Evolutionary conservation across 345 rosid genomes (phyloP).

Genomic region (Lenwebbia sp.): DNA sequence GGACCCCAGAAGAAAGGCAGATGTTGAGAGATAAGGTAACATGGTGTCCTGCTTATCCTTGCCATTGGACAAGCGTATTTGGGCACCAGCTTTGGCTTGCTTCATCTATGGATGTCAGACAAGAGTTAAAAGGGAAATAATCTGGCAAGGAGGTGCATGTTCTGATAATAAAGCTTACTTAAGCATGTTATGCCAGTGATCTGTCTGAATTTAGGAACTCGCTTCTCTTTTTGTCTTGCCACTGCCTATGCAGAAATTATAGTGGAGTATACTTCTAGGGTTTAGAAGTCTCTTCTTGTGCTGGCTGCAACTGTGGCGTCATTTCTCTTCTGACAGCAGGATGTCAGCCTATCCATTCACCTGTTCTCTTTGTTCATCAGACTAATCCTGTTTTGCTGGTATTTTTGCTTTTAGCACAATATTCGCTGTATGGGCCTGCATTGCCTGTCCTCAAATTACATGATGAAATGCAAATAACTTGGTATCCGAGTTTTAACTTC

Average conservation of each 20-base stretch:
- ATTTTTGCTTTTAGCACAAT: not conserved
- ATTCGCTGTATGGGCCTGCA: not conserved
- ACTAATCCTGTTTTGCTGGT: not conserved
- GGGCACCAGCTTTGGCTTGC: not conserved
- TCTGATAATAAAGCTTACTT: not conserved
- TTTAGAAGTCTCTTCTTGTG: not conserved
- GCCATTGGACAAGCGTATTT: not conserved
- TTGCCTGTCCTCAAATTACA: not conserved
- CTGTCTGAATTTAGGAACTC: not conserved
- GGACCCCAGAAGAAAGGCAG: conserved; percentile 87
- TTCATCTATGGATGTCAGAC: not conserved
- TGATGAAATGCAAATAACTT: not conserved
- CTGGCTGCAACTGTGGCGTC: not conserved
- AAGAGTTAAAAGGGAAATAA: not conserved
- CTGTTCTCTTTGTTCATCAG: not conserved
- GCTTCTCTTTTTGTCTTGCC: not conserved
- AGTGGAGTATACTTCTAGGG: not conserved
- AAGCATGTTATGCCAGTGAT: not conserved
- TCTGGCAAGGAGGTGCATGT: not conserved
- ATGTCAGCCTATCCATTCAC: not conserved
- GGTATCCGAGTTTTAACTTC: not conserved
- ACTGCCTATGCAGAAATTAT: not conserved
- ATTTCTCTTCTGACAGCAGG: not conserved
- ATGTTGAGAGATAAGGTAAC: conserved; percentile 79
- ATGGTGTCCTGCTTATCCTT: not conserved